Evolutionary conservation across 2,329 filamentous ascomycete genomes (phyloP).

Genomic region (Aspergillus transmontanensis): DNA sequence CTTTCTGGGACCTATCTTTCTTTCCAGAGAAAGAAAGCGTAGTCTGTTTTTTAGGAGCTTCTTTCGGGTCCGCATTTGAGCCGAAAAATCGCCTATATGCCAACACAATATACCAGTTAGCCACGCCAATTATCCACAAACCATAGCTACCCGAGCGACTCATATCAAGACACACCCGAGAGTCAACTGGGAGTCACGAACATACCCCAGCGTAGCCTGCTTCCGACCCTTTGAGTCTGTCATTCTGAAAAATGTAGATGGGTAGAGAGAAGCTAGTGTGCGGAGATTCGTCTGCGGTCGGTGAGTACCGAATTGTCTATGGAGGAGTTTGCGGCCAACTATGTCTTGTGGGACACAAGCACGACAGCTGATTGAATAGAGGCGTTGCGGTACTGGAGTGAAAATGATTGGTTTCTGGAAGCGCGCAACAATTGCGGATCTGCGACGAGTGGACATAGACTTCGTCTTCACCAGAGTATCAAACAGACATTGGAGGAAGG

Average conservation of each 20-base stretch:
- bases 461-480: not conserved
- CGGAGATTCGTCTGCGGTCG: not conserved
- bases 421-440: constrained; percentile 15
- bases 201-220: constrained; percentile 88
- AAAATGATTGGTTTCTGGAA: constrained; percentile 14
- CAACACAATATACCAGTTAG: constrained; percentile 5
- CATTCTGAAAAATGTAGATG: constrained; percentile 13
- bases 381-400: constrained; percentile 6
- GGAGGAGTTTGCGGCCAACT: not conserved
- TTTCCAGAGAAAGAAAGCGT: constrained; percentile 72
- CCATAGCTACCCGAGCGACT: not conserved
- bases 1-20: constrained; percentile 45
- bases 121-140: not conserved
- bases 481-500: not conserved
- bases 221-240: constrained; percentile 47
- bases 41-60: constrained; percentile 69
- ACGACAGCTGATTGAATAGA: not conserved
- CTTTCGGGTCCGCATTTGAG: constrained; percentile 59
- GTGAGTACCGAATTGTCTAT: not conserved
- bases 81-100: constrained; percentile 81
- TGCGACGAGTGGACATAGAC: constrained; percentile 20
- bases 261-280: not conserved
- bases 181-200: constrained; percentile 72
- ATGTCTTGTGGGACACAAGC: not conserved
- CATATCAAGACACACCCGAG: constrained; percentile 62